Base-by-base conservation (phyloP, 306 rosid genomes). In the Cyclanthera cordifolia region DNA sequence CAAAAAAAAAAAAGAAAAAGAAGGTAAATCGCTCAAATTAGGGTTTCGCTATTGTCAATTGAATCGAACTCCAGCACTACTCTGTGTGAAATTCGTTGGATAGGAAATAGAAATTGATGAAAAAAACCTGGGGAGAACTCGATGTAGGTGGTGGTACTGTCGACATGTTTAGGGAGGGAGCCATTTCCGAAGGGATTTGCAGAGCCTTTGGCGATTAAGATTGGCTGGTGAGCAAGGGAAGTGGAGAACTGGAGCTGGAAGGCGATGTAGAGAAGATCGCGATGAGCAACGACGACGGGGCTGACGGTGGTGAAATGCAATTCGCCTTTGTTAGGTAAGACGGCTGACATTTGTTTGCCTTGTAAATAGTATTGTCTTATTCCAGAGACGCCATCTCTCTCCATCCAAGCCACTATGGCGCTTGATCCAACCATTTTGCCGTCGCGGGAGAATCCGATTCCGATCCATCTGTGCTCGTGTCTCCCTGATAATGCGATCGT, bases 361-460 rank as follows among this genome's bases (percentile, higher is more conserved):
- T 32, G 37, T 16, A 67, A 32, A 46, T 9, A 1, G 27, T 74
- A 74, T 32, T 67, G 73, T 45, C 60, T 55, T 20, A 74, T 34
- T 9, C 73, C 48, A 0, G 59, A 27, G 6, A 23, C 28, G 17
- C 78, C 73, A 13, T 74, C 34, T 5, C 7, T 1, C 3, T 34
- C 47, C 1, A 30, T 39, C 78, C 73, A 67, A 10, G 67, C 77
- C 39, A 74, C 72, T 65, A 66, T 8, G 1, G 73, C 77, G 58
- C 77, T 74, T 39, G 77, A 43, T 41, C 77, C 73, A 6, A 53
- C 48, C 77, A 74, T 66, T n/a, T 5, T 45, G 4, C 77, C 73
- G 6, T 66, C 23, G 6, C 3, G 10, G 4, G 77, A 66, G 55
- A 66, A 69, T 20, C 25, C 77, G 2, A 74, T 17, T 28, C 73